Base-by-base conservation (phyloP, 1,139 yeast genomes). In the Chernovozyma aurita region DNA sequence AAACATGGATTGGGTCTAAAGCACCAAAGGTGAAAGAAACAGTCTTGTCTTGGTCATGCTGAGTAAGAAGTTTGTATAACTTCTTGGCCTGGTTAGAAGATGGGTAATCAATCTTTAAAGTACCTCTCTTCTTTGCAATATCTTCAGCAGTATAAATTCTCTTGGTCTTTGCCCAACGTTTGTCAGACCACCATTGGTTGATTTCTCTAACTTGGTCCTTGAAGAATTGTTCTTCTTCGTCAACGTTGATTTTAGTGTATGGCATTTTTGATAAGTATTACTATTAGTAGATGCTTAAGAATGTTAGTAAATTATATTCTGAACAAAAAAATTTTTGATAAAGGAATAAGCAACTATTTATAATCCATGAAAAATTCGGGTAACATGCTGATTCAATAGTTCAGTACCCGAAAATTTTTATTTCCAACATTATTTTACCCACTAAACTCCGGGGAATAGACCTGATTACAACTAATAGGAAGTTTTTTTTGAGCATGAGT, bases 21-120 rank as follows among this genome's bases (percentile, higher is more conserved):
- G 97, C 97, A 57, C 98, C 98, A 57, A 87, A 90, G 30, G 97
- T 92, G 72, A 81, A 83, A 17, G 95, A 85, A 34, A 78, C 86
- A 35, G 95, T 78, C 59, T 78, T 79, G 50, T 81, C 70, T 48
- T 71, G 67, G 62, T 77, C 86, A 58, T 87, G 97, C 57, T 84
- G 79, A 46, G 69, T 68, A 48, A 90, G 72, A 36, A 85, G 63
- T 44, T 67, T 64, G 70, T 58, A 90, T 52, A 90, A 76, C 65
- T 90, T 90, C 59, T 84, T 82, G 40, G 97, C 84, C 75, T 85
- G 92, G 36, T 65, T 58, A 40, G 80, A 75, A n/a, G 95, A 85
- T 37, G 95, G 90, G 61, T 83, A 84, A 43, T 72, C 69, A 42
- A 80, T 69, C 47, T 68, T 68, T 46, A 90, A 53, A 31, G 88